Base-by-base conservation (phyloP, 2,329 filamentous ascomycete genomes). In the Colletotrichum chlorophyti region DNA sequence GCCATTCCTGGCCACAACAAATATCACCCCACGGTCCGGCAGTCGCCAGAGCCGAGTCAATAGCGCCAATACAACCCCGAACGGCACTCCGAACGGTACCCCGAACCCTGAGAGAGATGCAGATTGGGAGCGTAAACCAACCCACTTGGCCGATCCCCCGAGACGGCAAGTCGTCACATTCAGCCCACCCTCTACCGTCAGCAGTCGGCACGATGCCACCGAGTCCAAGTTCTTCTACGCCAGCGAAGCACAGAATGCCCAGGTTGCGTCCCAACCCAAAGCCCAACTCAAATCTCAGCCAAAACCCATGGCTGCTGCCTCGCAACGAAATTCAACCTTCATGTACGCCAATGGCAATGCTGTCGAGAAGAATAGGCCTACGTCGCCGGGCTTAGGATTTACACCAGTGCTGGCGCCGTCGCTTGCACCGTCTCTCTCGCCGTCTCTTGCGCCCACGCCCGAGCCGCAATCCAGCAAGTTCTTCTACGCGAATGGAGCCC, bases 191-290 rank as follows among this genome's bases (percentile, higher is more conserved):
- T 71, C 73, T 29, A 74, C 79, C 12, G 60, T 63, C 7, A 41
- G 42, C 50, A 63, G 53, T 19, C 60, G 50, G 58, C 64, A 40
- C 70, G 65, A 58, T 65, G 72, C 66, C 66, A 65, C 68, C 17
- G 82, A 84, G 48, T 76, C 88, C 50, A 94, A 92, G 76, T 98
- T 98, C 81, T 97, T 99, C 72, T 93, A 96, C 71, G 95, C 93
- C 24, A 91, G 88, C 70, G 91, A 97, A 65, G 90, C 83, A 34
- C 88, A 84, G 65, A 26, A 9, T 21, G 40, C 35, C 65, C 27
- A 14, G 32, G 29, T 42, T 11, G n/a, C n/a, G n/a, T 45, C 57
- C 37, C 61, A 61, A 14, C 45, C 48, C 43, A 53, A 19, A 58
- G 49, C 17, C 12, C 55, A 48, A 31, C 62, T 32, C 19, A 29